Conservation (phyloP, 1,284 basidiomycete genomes). For the Ganoderma meredithae region DNA sequence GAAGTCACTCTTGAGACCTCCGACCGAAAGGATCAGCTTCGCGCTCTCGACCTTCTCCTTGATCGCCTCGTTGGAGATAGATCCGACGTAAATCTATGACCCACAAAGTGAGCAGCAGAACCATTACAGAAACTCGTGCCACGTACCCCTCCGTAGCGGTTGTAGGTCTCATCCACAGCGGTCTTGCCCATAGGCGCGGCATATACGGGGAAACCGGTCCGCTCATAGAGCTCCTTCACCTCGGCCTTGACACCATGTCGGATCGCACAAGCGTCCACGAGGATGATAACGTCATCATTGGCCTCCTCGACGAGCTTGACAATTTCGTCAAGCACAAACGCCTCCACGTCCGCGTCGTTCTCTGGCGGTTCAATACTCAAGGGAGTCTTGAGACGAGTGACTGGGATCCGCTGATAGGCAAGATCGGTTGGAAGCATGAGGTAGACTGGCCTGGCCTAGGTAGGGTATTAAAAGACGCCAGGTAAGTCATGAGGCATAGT, state of each 20-base stretch:
- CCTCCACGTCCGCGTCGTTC: constrained; percentile 69
- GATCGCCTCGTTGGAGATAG: constrained; percentile 75
- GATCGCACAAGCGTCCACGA: constrained; percentile 90
- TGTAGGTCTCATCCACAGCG: constrained; percentile 79
- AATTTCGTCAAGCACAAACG: constrained; percentile 81
- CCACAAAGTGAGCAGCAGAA: constrained; percentile 10
- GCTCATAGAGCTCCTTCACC: constrained; percentile 72
- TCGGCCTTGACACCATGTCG: constrained; percentile 81
- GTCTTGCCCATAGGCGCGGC: constrained; percentile 92
- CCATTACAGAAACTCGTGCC: constrained; percentile 10
- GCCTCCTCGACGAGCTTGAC: constrained; percentile 68
- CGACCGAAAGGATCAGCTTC: constrained; percentile 87
- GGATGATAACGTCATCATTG: constrained; percentile 72
- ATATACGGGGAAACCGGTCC: constrained; percentile 82
- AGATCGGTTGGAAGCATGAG: constrained; percentile 89
- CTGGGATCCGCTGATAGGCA: constrained; percentile 73
- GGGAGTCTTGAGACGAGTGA: constrained; percentile 69
- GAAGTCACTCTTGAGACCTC: constrained; percentile 87
- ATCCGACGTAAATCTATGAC: constrained; percentile 82
- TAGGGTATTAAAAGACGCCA: too few relatives aligned
- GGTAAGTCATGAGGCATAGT: not conserved
- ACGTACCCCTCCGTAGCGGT: constrained; percentile 89
- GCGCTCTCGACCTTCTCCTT: constrained; percentile 83
- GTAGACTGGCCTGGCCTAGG: constrained; percentile 86
- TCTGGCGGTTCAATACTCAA: constrained; percentile 58